These are phyloP conservation scores for Leishmania arabica DNA, from an alignment of 208 protist species.

Conservation along the genomic window DNA sequence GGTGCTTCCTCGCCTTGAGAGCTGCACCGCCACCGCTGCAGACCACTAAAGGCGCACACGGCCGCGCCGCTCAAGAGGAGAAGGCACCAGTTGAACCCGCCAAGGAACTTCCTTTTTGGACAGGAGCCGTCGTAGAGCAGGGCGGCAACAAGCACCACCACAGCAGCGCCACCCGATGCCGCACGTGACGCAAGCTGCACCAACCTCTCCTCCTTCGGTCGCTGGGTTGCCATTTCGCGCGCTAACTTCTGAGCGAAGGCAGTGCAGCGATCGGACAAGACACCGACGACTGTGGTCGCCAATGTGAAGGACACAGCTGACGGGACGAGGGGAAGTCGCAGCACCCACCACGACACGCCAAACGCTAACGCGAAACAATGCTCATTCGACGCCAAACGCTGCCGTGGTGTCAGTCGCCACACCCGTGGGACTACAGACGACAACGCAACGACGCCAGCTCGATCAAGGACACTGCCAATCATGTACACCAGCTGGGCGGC, in stretches of 20 bases:
- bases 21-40: slow-evolving; percentile 9
- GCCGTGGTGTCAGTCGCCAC: background rate
- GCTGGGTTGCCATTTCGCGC: slow-evolving; percentile 19
- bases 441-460: background rate
- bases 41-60: background rate
- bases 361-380: slow-evolving; percentile 5
- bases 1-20: background rate
- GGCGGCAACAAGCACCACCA: slow-evolving; percentile 9
- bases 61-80: background rate
- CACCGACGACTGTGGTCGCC: background rate
- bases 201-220: slow-evolving; percentile 10
- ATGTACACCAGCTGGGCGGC: slow-evolving; percentile 11
- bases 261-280: background rate
- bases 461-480: slow-evolving; percentile 1
- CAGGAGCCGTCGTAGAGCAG: slow-evolving; percentile 21
- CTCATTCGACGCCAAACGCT: slow-evolving; percentile 2
- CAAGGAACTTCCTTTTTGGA: background rate
- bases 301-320: slow-evolving; percentile 22
- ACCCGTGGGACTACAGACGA: background rate
- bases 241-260: background rate
- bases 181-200: background rate
- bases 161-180: background rate
- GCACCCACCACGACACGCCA: slow-evolving; percentile 12
- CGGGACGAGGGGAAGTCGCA: slow-evolving; percentile 20
- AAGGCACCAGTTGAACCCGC: slow-evolving; percentile 6